Evolutionary conservation across 2,329 filamentous ascomycete genomes (phyloP), one percentile per base, ranked within the genome.

Genomic region (Pseudogymnoascus sp.): DNA sequence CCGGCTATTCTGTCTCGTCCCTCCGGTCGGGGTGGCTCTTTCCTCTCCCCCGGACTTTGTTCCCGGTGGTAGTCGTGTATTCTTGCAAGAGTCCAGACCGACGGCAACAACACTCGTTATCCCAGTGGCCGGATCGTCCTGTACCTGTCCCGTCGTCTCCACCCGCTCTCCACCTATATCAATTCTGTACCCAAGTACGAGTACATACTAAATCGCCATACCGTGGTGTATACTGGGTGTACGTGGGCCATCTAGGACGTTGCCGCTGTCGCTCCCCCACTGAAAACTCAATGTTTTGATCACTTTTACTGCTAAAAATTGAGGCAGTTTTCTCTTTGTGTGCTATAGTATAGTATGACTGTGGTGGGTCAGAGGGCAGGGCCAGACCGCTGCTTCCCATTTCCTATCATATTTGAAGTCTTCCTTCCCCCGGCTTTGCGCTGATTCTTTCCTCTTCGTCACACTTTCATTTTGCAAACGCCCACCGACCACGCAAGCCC

Each of bases 401-500:
- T 2, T 54, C 2, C n/a, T 21, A 26, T 26, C 41, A 29, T 54
- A 54, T 54, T 54, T 54, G 47, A 54, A 17, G 47, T 9, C 47
- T 33, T 54, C 29, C 8, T 5, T 33, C 29, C 47, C 47, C 47
- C 26, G 7, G 47, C 26, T 15, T 44, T 9, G 26, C 29, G 9
- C n/a, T 50, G 44, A 11, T 31, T 17, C 26, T 17, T 54, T 33
- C 26, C n/a, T 54, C 29, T 21, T 54, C 47, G 47, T 54, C 47
- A 54, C 47, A 54, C 47, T 54, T 54, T 54, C 47, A 54, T 54
- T 54, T 54, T 54, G 15, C 29, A 50, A 54, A 31, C 39, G 44
- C 47, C 47, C 47, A 54, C 44, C 44, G 44, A 54, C 44, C 47
- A 54, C 47, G 47, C 47, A 54, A 54, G 29, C 47, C 47, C 47